Evolutionary conservation across 495 filamentous ascomycete genomes (phyloP), one percentile per base, ranked within the genome.

Genomic region (Diplogelasinospora grovesii): DNA sequence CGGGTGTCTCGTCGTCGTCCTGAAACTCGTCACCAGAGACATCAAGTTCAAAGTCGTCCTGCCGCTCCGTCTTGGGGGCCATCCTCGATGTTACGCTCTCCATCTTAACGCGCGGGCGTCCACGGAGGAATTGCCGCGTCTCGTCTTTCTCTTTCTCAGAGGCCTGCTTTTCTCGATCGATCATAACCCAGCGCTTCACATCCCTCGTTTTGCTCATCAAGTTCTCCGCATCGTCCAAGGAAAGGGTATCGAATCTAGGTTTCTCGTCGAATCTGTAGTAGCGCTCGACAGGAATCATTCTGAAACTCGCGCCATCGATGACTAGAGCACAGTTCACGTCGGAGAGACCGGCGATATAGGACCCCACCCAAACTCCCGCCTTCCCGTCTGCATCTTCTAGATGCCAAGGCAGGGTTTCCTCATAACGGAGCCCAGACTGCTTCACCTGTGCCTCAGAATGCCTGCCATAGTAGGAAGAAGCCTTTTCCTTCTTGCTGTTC

Each of bases 341-440:
- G 0, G 88, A 93, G 33, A 96, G 65, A 18, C 83, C 82, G 8
- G 81, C 81, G 54, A 96, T 83, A 48, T 95, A 94, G 29, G 81
- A 83, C 14, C 90, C 93, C 18, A 89, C 82, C 89, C 89, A 98
- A 2, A 82, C 82, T 47, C 93, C 57, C 1, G 54, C 85, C 53
- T 87, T 93, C 53, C 86, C 84, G 50, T 96, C 89, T 39, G 89
- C 93, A 60, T 98, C 92, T 54, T 98, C 92, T 33, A 98, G 59
- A 56, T 95, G 89, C 92, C 92, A 98, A 8, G 93, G 93, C 27
- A 95, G 64, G 6, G 86, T 84, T 54, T 98, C 92, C 57, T 98
- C 93, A 48, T 97, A 98, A 45, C 88, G 80, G 15, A 97, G 73
- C 31, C 86, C 78, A 8, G 78, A 74, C 37, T 78, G 74, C 41